Evolutionary conservation across 257 asterid genomes (phyloP).

Genomic region (Haberlea rhodopensis): DNA sequence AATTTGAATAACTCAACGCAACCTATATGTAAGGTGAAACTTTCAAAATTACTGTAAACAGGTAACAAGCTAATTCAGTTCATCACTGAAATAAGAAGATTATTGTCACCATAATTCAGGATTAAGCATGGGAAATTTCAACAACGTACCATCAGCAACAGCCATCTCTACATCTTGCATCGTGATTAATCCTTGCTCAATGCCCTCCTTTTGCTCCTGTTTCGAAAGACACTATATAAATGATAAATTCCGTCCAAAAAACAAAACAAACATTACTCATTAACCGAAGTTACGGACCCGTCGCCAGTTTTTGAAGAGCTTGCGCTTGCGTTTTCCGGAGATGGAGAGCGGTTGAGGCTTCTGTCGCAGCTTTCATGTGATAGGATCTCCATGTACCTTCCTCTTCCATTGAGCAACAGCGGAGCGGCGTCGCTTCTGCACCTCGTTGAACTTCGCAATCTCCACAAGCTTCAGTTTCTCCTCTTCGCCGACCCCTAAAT

Average conservation of each 20-base stretch:
- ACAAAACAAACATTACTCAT: background rate
- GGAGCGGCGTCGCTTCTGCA: constrained; percentile 69
- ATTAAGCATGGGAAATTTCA: background rate
- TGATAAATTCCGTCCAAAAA: background rate
- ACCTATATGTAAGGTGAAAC: background rate
- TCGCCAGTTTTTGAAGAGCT: constrained; percentile 75
- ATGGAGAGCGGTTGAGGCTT: constrained; percentile 46
- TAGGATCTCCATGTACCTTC: constrained; percentile 52
- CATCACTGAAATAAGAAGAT: background rate
- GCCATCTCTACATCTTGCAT: constrained; percentile 89
- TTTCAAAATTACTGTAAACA: background rate
- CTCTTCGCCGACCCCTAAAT: constrained; percentile 26
- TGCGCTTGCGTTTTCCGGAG: constrained; percentile 92
- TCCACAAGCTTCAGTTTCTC: constrained; percentile 13
- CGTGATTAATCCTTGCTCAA: constrained; percentile 58
- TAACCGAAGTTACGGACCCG: constrained; percentile 43
- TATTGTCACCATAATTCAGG: background rate
- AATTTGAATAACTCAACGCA: background rate
- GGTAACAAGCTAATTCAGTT: background rate
- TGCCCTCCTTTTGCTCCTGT: constrained; percentile 79
- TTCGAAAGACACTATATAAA: background rate
- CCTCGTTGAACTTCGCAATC: constrained; percentile 73
- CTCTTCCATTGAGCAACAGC: constrained; percentile 56
- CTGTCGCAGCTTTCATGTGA: constrained; percentile 55
- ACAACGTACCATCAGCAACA: constrained; percentile 42